Base-by-base conservation (phyloP, 2,329 filamentous ascomycete genomes). In the Neonectria neomacrospora region DNA sequence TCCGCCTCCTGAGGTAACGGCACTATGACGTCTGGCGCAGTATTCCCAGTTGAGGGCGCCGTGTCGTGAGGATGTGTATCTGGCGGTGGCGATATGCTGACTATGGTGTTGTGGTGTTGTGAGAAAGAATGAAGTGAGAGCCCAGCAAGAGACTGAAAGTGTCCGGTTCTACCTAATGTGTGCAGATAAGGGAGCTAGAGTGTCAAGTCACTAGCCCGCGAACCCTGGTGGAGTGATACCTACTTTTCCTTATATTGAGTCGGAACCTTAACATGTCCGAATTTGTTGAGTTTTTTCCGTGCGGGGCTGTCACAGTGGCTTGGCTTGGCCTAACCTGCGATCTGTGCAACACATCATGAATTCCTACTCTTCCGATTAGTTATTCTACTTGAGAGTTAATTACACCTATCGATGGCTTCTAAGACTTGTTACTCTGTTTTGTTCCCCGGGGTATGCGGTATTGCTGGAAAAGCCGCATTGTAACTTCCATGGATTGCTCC, bases 391-490 rank as follows among this genome's bases (percentile, higher is more conserved):
- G 6, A 26, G 23, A 26, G 3, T 3, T 6, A 26, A 6, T 26
- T 26, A 26, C 23, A 3, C 3, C 23, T 3, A 26, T 26, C 12
- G 10, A 32, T 12, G 3, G 2, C 30, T 12, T 32, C 30, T 32
- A 12, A 32, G 5, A 32, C 30, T 12, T 11, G 11, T 32, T 32
- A 10, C 11, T 30, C 28, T 30, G 10, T 30, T 30, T 32, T 12
- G 10, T 32, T 12, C 30, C 3, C 30, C 2, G 30, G 3, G 30
- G 7, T 32, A 12, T 12, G 9, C 75, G 78, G 69, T 76, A 77
- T 34, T 78, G 75, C 7, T 77, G 71, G 23, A 78, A 77, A 4
- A 76, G 37, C 0, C 76, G 63, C 47, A 88, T 68, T 11, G 71
- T 72, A 5, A 80, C 79, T 37, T 77, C 71, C 2, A 73, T 54